Percentiles rank a stretch among this genome's conserved stretches.
phyloP scores from a whole-genome alignment of 2,329 filamentous ascomycete species.

The Colletotrichum navitas region DNA sequence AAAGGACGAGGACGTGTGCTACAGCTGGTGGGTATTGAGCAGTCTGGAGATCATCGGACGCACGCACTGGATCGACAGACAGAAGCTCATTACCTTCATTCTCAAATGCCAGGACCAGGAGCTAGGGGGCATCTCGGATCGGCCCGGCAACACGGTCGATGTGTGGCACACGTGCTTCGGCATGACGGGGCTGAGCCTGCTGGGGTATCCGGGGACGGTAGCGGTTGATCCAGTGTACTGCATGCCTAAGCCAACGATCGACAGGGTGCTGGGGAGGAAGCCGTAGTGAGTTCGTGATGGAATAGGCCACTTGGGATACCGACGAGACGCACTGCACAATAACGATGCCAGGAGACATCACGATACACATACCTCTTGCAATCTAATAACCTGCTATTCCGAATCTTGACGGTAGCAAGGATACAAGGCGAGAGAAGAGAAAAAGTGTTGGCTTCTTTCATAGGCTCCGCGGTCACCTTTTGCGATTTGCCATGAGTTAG shows the following conservation, averaged over 20 bases:
- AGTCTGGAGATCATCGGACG: conserved; percentile 90
- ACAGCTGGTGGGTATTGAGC: conserved; percentile 98
- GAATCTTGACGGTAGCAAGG: conserved; percentile 66
- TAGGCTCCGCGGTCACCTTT: conserved; percentile 44
- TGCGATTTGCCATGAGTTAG: conserved; percentile 48
- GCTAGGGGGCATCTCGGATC: conserved; percentile 86
- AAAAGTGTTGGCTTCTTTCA: conserved; percentile 48
- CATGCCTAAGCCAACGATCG: conserved; percentile 77
- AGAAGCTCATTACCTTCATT: conserved; percentile 85
- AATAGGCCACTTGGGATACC: not conserved
- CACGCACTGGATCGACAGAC: conserved; percentile 92
- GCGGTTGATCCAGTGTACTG: conserved; percentile 91
- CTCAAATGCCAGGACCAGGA: conserved; percentile 89
- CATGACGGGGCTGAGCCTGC: conserved; percentile 86
- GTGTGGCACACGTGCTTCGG: conserved; percentile 97
- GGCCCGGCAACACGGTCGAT: conserved; percentile 95
- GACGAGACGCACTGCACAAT: not conserved
- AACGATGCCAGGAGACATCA: not conserved
- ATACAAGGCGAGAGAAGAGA: conserved; percentile 79
- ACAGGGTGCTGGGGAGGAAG: conserved; percentile 62
- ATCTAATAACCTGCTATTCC: conserved; percentile 77
- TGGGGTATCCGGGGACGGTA: conserved; percentile 81
- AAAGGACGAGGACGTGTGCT: conserved; percentile 96
- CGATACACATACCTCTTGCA: conserved; percentile 65
- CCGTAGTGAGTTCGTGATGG: not conserved